Conservation (phyloP, 768 basidiomycete genomes). For the Pilatotrama ljubarskyi region DNA sequence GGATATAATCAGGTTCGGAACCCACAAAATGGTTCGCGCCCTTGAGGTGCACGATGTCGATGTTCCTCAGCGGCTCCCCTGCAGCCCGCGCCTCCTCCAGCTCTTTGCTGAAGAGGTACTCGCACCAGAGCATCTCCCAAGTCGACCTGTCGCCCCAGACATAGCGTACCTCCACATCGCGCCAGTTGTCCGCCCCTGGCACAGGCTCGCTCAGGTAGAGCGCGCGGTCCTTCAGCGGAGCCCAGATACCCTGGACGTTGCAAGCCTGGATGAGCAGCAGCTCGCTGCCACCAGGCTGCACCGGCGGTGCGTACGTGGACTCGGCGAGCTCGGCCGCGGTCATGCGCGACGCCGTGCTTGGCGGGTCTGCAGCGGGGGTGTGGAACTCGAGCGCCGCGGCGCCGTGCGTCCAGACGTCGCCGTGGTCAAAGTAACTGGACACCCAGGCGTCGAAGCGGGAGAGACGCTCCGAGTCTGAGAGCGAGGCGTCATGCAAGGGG, state of each 20-base stretch:
- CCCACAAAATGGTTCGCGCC: conserved; percentile 18
- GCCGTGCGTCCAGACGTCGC: conserved; percentile 14
- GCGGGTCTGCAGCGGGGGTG: background rate
- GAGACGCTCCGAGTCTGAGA: background rate
- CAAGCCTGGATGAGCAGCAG: background rate
- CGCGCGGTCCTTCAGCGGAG: background rate
- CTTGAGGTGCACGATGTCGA: background rate
- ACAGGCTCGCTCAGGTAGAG: background rate
- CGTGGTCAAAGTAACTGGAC: conserved; percentile 15
- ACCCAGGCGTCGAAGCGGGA: conserved; percentile 5
- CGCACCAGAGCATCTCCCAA: conserved; percentile 12
- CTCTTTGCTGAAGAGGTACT: background rate
- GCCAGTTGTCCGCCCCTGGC: background rate
- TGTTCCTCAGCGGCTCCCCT: background rate
- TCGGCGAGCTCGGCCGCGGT: conserved; percentile 1
- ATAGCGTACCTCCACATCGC: background rate
- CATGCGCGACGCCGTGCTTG: background rate
- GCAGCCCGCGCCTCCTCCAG: conserved; percentile 5
- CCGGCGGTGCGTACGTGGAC: background rate
- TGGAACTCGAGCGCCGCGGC: conserved; percentile 1
- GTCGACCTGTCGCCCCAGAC: background rate
- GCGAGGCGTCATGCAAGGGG: conserved; percentile 1
- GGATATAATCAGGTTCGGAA: background rate
- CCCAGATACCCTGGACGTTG: background rate
- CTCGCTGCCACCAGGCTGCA: background rate